Conservation (phyloP, 1,139 yeast genomes). For the Geotrichum carabidarum region DNA sequence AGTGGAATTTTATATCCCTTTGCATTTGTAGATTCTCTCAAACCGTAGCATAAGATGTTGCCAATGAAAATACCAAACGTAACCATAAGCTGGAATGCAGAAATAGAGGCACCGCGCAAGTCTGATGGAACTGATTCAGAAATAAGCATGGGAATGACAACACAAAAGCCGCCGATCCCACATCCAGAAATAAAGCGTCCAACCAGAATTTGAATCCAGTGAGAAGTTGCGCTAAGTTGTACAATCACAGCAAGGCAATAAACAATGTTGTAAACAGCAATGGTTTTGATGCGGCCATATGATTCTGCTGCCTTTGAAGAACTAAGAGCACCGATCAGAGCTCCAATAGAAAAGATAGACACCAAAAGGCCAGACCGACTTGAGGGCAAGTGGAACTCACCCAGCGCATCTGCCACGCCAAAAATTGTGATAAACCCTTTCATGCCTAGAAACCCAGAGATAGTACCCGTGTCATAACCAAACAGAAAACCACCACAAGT, state of each 20-base stretch:
- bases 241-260: slow-evolving; percentile 50
- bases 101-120: slow-evolving; percentile 63
- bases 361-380: slow-evolving; percentile 48
- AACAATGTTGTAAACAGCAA: slow-evolving; percentile 44
- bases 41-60: slow-evolving; percentile 61
- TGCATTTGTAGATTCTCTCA: slow-evolving; percentile 44
- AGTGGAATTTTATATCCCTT: slow-evolving; percentile 63
- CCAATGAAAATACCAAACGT: slow-evolving; percentile 68
- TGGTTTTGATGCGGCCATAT: slow-evolving; percentile 49
- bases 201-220: slow-evolving; percentile 42
- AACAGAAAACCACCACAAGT: slow-evolving; percentile 54
- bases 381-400: slow-evolving; percentile 37
- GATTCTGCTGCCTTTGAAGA: slow-evolving; percentile 48
- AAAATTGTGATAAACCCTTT: slow-evolving; percentile 54
- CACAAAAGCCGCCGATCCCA: slow-evolving; percentile 66
- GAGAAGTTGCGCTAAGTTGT: slow-evolving; percentile 45
- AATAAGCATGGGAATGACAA: slow-evolving; percentile 62
- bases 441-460: slow-evolving; percentile 69
- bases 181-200: slow-evolving; percentile 51
- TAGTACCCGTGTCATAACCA: slow-evolving; percentile 60
- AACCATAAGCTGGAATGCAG: slow-evolving; percentile 63
- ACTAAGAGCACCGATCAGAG: slow-evolving; percentile 49
- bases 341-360: slow-evolving; percentile 51
- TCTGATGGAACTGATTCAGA: slow-evolving; percentile 67
- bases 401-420: slow-evolving; percentile 34